Conservation (phyloP, 2,329 filamentous ascomycete species). For the Cryphonectria nitschkei region DNA sequence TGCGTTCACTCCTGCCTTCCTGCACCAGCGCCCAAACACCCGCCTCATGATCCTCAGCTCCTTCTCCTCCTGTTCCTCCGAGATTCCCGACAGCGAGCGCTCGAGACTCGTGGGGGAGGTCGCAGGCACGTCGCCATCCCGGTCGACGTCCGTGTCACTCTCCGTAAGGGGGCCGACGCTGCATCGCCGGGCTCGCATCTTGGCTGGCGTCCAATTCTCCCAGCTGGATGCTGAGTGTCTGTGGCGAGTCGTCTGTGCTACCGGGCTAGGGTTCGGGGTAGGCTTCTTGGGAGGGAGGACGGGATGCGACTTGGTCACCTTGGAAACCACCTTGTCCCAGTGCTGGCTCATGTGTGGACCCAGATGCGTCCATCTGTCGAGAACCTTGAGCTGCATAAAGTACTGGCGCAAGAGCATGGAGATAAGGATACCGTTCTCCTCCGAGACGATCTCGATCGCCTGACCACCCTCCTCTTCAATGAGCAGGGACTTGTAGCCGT, state of each 20-base stretch:
- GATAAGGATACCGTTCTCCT: conserved; percentile 86
- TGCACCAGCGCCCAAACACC: conserved; percentile 75
- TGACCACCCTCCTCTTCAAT: conserved; percentile 75
- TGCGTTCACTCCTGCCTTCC: conserved; percentile 64
- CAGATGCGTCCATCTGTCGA: conserved; percentile 79
- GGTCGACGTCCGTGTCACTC: conserved; percentile 29
- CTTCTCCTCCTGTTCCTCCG: conserved; percentile 47
- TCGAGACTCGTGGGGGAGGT: conserved; percentile 29
- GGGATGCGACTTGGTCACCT: conserved; percentile 52
- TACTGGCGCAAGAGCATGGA: conserved; percentile 87
- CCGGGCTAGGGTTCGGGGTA: conserved; percentile 16
- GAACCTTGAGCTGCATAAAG: conserved; percentile 81
- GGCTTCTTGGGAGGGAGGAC: conserved; percentile 25
- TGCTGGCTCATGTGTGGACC: conserved; percentile 63
- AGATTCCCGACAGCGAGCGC: conserved; percentile 34
- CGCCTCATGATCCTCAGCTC: conserved; percentile 69
- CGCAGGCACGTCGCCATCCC: conserved; percentile 39
- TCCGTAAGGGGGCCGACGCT: conserved; percentile 46
- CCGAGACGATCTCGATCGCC: conserved; percentile 77
- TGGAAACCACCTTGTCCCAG: conserved; percentile 68
- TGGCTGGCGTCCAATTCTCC: conserved; percentile 43
- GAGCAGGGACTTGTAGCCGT: conserved; percentile 79
- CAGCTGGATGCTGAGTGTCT: conserved; percentile 31
- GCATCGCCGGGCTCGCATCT: conserved; percentile 40
- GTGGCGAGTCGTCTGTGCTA: neutral